Conservation (phyloP, 2,329 filamentous ascomycete genomes). For the Ceratocystis destructans region DNA sequence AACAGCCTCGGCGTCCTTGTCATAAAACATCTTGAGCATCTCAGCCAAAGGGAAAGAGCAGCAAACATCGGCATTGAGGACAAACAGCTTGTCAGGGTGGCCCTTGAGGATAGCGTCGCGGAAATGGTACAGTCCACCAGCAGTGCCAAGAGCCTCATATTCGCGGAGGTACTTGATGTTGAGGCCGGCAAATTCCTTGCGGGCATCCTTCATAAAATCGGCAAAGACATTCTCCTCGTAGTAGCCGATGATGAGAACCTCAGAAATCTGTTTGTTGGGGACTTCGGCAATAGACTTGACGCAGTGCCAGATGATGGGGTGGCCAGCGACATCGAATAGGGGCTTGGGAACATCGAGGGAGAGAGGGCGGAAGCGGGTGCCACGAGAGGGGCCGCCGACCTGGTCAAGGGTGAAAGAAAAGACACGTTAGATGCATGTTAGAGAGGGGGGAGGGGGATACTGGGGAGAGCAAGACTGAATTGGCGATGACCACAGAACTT, state of each 20-base stretch:
- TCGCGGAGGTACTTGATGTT: slow-evolving; percentile 92
- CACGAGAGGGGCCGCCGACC: slow-evolving; percentile 91
- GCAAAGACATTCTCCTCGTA: slow-evolving; percentile 96
- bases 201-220: slow-evolving; percentile 90
- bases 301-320: slow-evolving; percentile 97
- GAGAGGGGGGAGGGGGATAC: not conserved
- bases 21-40: slow-evolving; percentile 88
- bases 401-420: slow-evolving; percentile 27
- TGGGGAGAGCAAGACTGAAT: not conserved
- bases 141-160: slow-evolving; percentile 91
- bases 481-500: not conserved
- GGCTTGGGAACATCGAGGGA: slow-evolving; percentile 96
- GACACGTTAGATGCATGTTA: slow-evolving; percentile 25
- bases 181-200: slow-evolving; percentile 72
- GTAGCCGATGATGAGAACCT: slow-evolving; percentile 97
- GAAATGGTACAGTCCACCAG: slow-evolving; percentile 96
- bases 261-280: slow-evolving; percentile 63
- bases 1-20: slow-evolving; percentile 91
- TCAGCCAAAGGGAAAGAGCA: slow-evolving; percentile 93
- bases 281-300: slow-evolving; percentile 83
- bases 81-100: slow-evolving; percentile 86
- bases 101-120: slow-evolving; percentile 97
- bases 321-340: slow-evolving; percentile 94
- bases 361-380: slow-evolving; percentile 86
- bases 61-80: slow-evolving; percentile 96